Conservation (phyloP, 106 monocot species). For the Dioscorea alata region DNA sequence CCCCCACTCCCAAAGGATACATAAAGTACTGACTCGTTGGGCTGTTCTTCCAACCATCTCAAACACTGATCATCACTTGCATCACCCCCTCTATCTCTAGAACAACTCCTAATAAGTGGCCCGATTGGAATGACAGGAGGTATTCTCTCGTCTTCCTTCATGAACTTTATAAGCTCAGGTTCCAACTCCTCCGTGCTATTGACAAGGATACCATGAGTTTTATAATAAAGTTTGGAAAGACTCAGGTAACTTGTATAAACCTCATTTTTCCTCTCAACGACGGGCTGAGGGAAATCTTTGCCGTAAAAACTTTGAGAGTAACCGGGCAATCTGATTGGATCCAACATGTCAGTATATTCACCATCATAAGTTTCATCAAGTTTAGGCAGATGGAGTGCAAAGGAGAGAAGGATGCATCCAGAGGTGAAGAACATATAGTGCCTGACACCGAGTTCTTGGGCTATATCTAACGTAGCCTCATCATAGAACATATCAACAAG, state of each 20-base stretch:
- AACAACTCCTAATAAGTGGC: not conserved
- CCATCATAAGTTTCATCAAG: constrained; percentile 1
- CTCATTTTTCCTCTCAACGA: not conserved
- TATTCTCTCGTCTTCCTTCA: not conserved
- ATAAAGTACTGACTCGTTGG: not conserved
- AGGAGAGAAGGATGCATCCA: not conserved
- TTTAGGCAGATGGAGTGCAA: not conserved
- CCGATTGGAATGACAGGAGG: constrained; percentile 5
- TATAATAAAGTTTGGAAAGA: not conserved
- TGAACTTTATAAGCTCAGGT: not conserved
- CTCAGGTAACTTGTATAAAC: not conserved
- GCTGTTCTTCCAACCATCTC: constrained; percentile 3
- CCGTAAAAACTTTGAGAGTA: constrained; percentile 9
- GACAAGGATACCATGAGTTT: constrained; percentile 16
- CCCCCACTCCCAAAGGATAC: not conserved
- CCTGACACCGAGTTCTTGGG: constrained; percentile 8
- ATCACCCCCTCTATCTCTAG: not conserved
- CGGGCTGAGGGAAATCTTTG: constrained; percentile 7
- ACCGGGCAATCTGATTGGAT: constrained; percentile 7
- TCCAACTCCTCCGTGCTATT: constrained; percentile 15
- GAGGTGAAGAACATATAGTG: constrained; percentile 13
- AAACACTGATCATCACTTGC: not conserved
- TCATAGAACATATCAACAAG: constrained; percentile 18
- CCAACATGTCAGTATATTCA: constrained; percentile 8
- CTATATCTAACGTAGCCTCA: constrained; percentile 12